Evolutionary conservation across 441 rosid genomes (phyloP).

Genomic region (Eruca vesicaria): DNA sequence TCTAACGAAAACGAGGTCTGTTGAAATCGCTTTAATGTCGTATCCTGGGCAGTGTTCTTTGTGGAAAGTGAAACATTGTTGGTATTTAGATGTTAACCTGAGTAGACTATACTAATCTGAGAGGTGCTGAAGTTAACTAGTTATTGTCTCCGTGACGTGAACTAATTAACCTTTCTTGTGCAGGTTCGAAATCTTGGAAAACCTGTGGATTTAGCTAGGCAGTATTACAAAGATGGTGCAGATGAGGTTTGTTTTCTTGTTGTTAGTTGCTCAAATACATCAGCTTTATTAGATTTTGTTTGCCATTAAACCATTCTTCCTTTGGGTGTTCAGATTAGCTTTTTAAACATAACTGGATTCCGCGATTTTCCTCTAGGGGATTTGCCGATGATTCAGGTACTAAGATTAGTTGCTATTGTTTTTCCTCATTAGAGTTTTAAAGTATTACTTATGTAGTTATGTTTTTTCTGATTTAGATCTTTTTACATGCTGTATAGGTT

Average conservation of each 20-base stretch:
- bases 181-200: slow-evolving; percentile 99
- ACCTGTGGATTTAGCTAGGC: slow-evolving; percentile 91
- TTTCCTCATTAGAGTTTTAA: not conserved
- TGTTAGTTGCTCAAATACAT: not conserved
- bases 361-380: slow-evolving; percentile 95
- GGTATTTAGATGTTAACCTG: not conserved
- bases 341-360: slow-evolving; percentile 91
- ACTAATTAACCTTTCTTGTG: slow-evolving; percentile 10
- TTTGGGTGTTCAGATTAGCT: slow-evolving; percentile 68
- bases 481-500: slow-evolving; percentile 51
- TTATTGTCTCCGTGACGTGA: not conserved
- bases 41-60: slow-evolving; percentile 5
- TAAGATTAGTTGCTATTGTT: slow-evolving; percentile 6
- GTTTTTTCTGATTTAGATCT: not conserved
- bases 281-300: slow-evolving; percentile 32
- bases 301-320: slow-evolving; percentile 18
- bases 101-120: not conserved
- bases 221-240: slow-evolving; percentile 91
- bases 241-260: slow-evolving; percentile 67
- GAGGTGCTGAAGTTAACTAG: not conserved
- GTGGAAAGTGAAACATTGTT: not conserved
- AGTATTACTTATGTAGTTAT: not conserved
- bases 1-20: slow-evolving; percentile 86
- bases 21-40: slow-evolving; percentile 5
- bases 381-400: slow-evolving; percentile 95